These are phyloP conservation scores for Penicillium atrosanguineum DNA, from an alignment of 495 filamentous ascomycete species.

Conservation along the genomic window DNA sequence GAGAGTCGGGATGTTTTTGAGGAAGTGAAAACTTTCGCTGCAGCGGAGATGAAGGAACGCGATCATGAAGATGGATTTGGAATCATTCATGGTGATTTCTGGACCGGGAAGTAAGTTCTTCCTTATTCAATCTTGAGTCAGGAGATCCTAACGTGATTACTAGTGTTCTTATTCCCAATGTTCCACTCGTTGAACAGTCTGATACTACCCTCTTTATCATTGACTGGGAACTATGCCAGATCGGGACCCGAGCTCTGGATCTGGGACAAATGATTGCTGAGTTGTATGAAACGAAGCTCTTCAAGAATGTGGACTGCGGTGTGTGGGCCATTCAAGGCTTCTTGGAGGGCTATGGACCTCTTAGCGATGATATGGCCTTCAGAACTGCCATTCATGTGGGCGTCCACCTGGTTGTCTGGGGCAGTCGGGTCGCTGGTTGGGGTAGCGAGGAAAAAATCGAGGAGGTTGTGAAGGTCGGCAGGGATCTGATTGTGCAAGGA, in stretches of 20 bases:
- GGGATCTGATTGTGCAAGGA: constrained; percentile 51
- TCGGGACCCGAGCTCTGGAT: constrained; percentile 49
- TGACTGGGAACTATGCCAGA: constrained; percentile 56
- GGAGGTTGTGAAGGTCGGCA: constrained; percentile 48
- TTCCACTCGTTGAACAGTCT: constrained; percentile 18
- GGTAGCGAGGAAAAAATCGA: constrained; percentile 49
- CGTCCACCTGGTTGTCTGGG: constrained; percentile 50
- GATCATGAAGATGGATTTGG: constrained; percentile 22
- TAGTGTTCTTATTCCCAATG: constrained; percentile 40
- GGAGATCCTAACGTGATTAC: not conserved
- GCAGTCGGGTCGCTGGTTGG: constrained; percentile 52
- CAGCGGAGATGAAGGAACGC: constrained; percentile 33
- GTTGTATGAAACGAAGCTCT: constrained; percentile 52
- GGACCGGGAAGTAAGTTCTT: constrained; percentile 58
- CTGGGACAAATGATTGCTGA: constrained; percentile 60
- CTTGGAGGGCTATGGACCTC: constrained; percentile 42
- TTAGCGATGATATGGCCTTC: constrained; percentile 50
- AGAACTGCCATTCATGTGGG: constrained; percentile 52
- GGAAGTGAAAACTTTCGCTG: constrained; percentile 35
- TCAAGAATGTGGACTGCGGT: constrained; percentile 47
- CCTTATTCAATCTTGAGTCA: not conserved
- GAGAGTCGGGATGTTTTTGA: constrained; percentile 39
- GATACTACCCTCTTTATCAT: constrained; percentile 42
- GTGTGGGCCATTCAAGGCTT: constrained; percentile 52
- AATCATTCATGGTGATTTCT: constrained; percentile 60